phyloP scores from a whole-genome alignment of 2,329 filamentous ascomycete genomes.

The Dactylellina haptotyla region DNA sequence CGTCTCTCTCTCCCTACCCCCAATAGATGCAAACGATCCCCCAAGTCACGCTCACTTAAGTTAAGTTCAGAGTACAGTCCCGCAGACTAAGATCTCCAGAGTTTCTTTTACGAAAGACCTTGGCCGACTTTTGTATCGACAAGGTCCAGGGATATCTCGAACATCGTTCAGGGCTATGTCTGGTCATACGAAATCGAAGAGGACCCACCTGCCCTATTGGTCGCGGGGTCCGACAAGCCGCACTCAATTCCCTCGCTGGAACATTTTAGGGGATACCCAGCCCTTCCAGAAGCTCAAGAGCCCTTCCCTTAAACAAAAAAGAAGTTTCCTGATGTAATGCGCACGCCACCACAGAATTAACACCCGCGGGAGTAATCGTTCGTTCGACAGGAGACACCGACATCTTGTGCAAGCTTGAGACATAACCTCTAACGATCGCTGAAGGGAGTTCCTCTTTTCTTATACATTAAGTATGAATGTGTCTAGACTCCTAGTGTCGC shows the following conservation, averaged over 20 bases:
- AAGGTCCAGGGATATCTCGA: conserved; percentile 38
- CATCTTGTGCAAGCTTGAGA: background rate
- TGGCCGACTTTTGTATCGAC: conserved; percentile 45
- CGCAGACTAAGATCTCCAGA: conserved; percentile 1
- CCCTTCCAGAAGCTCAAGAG: conserved; percentile 29
- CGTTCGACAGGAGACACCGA: background rate
- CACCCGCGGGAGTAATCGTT: background rate
- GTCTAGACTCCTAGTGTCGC: conserved; percentile 12
- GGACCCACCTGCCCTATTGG: conserved; percentile 54
- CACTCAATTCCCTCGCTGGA: conserved; percentile 23
- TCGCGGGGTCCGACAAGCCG: conserved; percentile 54
- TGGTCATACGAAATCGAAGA: conserved; percentile 43
- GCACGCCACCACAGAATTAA: conserved; percentile 26
- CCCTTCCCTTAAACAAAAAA: conserved; percentile 12
- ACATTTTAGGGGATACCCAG: conserved; percentile 2
- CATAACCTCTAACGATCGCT: background rate
- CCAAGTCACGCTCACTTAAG: conserved; percentile 32
- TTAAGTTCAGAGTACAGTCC: background rate
- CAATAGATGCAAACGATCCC: conserved; percentile 28
- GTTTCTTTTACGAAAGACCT: conserved; percentile 7
- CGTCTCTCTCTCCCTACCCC: conserved; percentile 10
- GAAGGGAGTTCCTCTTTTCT: conserved; percentile 32
- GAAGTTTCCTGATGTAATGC: no score
- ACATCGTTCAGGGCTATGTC: conserved; percentile 47
- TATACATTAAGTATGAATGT: no score